phyloP scores from a whole-genome alignment of 176 grass and related monocot species.

The Oropetium thomaeum region DNA sequence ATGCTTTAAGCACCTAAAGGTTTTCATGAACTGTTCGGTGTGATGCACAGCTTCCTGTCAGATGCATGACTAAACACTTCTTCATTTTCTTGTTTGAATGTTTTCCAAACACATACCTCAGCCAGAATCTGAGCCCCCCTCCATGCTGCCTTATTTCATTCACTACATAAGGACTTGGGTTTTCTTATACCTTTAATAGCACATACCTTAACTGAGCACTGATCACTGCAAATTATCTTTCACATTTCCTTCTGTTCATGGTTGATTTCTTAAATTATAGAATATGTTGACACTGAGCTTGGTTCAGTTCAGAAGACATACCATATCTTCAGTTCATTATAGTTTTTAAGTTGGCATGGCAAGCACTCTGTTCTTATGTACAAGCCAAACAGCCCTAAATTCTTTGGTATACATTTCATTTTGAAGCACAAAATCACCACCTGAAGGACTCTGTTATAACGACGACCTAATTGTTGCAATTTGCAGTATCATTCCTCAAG shows the following conservation, averaged over 20 bases:
- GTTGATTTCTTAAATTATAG: neutral
- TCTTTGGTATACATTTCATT: slow-evolving; percentile 4
- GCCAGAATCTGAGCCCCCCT: neutral
- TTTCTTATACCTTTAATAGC: slow-evolving; percentile 1
- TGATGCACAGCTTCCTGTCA: neutral
- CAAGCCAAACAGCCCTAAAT: neutral
- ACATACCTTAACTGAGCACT: neutral
- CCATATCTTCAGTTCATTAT: slow-evolving; percentile 8
- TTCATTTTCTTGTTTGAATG: neutral
- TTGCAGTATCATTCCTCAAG: slow-evolving; percentile 70
- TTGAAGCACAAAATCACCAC: neutral
- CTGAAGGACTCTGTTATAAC: neutral
- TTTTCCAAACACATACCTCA: neutral
- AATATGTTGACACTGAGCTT: neutral
- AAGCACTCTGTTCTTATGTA: neutral
- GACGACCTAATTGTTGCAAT: slow-evolving; percentile 11
- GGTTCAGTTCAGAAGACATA: neutral
- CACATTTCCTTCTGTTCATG: slow-evolving; percentile 6
- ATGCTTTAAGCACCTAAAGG: neutral
- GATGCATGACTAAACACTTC: slow-evolving; percentile 1
- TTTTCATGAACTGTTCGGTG: neutral
- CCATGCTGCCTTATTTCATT: neutral
- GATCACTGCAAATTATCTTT: slow-evolving; percentile 10
- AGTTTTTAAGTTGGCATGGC: slow-evolving; percentile 1
- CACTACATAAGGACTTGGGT: neutral